Percentiles rank a stretch among this genome's conserved stretches.
Conservation (phyloP, 2,329 filamentous ascomycete species). For the Pestalotiopsis sp. region DNA sequence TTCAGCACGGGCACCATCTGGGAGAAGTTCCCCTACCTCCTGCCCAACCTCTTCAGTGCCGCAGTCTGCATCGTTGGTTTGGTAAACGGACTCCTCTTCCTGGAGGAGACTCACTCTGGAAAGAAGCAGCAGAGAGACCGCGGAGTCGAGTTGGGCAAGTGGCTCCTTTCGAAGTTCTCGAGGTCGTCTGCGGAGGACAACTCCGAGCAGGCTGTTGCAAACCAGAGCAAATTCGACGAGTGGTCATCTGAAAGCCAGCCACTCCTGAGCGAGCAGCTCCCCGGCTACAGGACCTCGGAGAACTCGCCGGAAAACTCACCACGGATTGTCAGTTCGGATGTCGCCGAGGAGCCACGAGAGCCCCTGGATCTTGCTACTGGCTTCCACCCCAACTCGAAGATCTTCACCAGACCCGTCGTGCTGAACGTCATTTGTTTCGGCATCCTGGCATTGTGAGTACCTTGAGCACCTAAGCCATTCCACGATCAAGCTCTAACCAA, state of each 20-base stretch:
- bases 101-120: slow-evolving; percentile 91
- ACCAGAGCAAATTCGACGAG: slow-evolving; percentile 1
- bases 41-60: slow-evolving; percentile 58
- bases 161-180: slow-evolving; percentile 56
- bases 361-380: slow-evolving; percentile 35
- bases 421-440: slow-evolving; percentile 89
- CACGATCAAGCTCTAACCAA: not conserved
- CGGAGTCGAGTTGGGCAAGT: slow-evolving; percentile 75
- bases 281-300: slow-evolving; percentile 67
- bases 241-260: slow-evolving; percentile 54
- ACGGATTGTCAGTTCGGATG: slow-evolving; percentile 32
- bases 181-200: slow-evolving; percentile 34
- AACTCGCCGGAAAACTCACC: slow-evolving; percentile 50
- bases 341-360: slow-evolving; percentile 36
- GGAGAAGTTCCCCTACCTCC: slow-evolving; percentile 84
- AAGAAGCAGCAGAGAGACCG: slow-evolving; percentile 76
- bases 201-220: slow-evolving; percentile 31
- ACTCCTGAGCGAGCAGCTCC: slow-evolving; percentile 65
- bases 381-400: slow-evolving; percentile 43
- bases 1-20: slow-evolving; percentile 78
- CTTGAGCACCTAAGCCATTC: not conserved
- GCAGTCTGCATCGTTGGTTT: slow-evolving; percentile 66
- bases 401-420: slow-evolving; percentile 83
- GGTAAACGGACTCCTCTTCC: slow-evolving; percentile 63
- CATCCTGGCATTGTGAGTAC: slow-evolving; percentile 88